Evolutionary conservation across 495 filamentous ascomycete genomes (phyloP).

Genomic region (Penicillium goetzii): DNA sequence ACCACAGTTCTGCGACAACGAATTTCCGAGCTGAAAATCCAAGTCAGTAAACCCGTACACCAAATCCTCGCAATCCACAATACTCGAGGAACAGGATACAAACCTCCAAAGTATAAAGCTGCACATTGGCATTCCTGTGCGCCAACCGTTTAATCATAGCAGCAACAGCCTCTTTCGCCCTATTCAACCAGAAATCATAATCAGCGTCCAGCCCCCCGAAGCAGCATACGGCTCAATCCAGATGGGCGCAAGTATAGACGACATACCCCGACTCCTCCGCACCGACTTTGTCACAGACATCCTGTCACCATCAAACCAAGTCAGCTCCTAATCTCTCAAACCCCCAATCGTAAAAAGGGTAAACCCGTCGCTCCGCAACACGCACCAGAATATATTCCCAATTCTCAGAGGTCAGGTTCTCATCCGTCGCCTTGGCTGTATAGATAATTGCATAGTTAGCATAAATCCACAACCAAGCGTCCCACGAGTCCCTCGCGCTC

Average conservation of each 20-base stretch:
- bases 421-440: constrained; percentile 95
- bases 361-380: neutral
- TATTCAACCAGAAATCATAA: constrained; percentile 28
- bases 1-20: constrained; percentile 94
- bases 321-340: constrained; percentile 22
- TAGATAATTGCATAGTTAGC: constrained; percentile 30
- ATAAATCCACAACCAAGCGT: neutral
- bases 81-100: constrained; percentile 18
- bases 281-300: constrained; percentile 93
- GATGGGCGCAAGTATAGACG: neutral
- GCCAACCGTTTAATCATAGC: constrained; percentile 95
- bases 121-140: constrained; percentile 98
- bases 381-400: constrained; percentile 93
- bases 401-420: constrained; percentile 97
- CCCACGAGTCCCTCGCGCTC: constrained; percentile 1
- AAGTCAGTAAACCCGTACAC: constrained; percentile 12
- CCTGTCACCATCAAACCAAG: constrained; percentile 46
- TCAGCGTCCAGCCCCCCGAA: constrained; percentile 11
- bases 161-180: constrained; percentile 89
- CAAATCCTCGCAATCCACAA: neutral
- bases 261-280: constrained; percentile 65
- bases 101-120: constrained; percentile 96
- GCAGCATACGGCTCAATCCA: neutral
- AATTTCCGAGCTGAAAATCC: constrained; percentile 71
- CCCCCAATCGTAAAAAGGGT: neutral